Base-by-base conservation (phyloP, 345 rosid genomes). In the Aethionema arabicum region DNA sequence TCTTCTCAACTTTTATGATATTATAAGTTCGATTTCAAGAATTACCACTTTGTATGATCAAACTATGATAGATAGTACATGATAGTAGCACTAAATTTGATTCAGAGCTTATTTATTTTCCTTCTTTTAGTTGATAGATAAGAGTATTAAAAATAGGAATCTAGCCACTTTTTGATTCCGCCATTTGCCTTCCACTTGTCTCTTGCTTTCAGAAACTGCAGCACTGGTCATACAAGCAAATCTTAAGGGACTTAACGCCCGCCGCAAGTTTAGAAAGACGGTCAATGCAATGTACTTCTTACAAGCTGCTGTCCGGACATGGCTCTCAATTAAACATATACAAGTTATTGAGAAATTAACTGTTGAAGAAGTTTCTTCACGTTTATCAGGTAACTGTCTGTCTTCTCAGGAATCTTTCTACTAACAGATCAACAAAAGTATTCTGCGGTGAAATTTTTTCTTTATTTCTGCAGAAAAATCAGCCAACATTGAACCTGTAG, bases 171-270 rank as follows among this genome's bases (percentile, higher is more conserved):
- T 37, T 66, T 53, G 33, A 63, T 51, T 32, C 31, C 47, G 45
- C 27, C 48, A 11, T 60, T 15, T 11, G 6, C 32, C 27, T 41
- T 52, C 41, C 12, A 21, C 2, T 21, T 21, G 27, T 21, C 38
- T 61, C 38, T 52, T 67, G 48, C 62, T 70, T 74, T 62, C 75
- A 84, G 91, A 80, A 61, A 74, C 33, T 72, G 88, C 95, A 15
- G 90, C 86, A 65, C 66, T 32, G 65, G 70, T 75, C 65, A 86
- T 91, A 72, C 96, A 91, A 76, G 76, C 86, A 21, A 74, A 67
- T 50, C 69, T 78, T 44, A 82, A 91, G 75, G 70, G 79, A 62
- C 74, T 67, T 46, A 43, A 55, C 21, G 86, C 67, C 27, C 82
- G 67, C 61, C 61, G 14, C 21, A 76, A 70, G 15, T 85, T 70